Base-by-base conservation (phyloP, 768 basidiomycete genomes). In the Cyclocybe aegerita region DNA sequence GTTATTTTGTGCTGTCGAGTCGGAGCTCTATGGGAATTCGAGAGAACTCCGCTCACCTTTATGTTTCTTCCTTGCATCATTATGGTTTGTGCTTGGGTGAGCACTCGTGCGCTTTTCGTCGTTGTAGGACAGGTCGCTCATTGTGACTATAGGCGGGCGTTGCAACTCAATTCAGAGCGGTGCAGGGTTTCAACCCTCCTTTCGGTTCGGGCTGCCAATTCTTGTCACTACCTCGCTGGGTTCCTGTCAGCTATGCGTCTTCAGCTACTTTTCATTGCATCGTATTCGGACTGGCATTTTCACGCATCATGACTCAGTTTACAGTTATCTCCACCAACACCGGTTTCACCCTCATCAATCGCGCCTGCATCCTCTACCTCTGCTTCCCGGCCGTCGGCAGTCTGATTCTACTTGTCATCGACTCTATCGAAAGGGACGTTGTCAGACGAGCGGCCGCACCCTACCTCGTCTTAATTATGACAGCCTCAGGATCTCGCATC, bases 161-260 rank as follows among this genome's bases (percentile, higher is more conserved):
- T 9, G 67, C 62, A 4, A 60, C 65, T 32, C 66, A 66, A 34
- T 64, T 65, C 30, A 60, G 49, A 16, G 63, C 64, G 4, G 53
- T 62, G 9, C 53, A 52, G 0, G 63, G 64, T 4, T 58, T 61
- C 14, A 48, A 56, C 32, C 59, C 63, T 2, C 62, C 66, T 9
- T 66, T 69, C 32, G 67, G 66, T 12, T 66, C 66, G 14, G 70
- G 70, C 49, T 72, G 71, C 40, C 60, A 63, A 41, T 65, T 70
- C 54, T 50, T 52, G 10, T 62, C 57, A 7, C 64, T 71, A 23
- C 58, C 66, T 8, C 50, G 59, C 12, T 70, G 70, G 69, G 63
- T 68, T 7, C 67, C 68, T 0, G 58, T 70, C 42, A 65, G 64
- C 48, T 70, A 62, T 47, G 67, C 62, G 9, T 65, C 61, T 3